phyloP scores from a whole-genome alignment of 2,329 filamentous ascomycete genomes.

The Didymella exigua region DNA sequence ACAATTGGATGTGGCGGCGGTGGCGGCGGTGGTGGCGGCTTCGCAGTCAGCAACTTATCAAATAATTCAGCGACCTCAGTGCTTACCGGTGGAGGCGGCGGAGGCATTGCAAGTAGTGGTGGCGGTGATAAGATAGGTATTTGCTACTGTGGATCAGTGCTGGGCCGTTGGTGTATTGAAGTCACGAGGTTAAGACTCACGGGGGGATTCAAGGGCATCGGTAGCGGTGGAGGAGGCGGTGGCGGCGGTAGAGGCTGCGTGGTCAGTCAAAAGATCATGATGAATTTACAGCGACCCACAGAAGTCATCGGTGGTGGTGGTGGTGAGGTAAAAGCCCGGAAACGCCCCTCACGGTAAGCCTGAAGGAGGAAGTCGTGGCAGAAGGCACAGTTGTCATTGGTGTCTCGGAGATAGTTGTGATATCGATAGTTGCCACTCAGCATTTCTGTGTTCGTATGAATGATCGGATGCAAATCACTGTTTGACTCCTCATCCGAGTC shows the following conservation, averaged over 20 bases:
- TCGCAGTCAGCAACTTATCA: background rate
- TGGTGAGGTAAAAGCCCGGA: background rate
- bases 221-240: conserved; percentile 24
- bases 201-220: background rate
- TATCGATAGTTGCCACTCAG: background rate
- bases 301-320: background rate
- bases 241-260: conserved; percentile 21
- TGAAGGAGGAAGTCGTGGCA: conserved; percentile 10
- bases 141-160: background rate
- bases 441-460: background rate
- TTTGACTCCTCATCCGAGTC: background rate
- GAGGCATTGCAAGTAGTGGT: background rate
- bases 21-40: conserved; percentile 21
- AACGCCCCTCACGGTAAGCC: background rate
- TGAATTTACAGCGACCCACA: background rate
- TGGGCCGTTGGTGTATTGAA: background rate
- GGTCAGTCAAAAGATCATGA: no score
- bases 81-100: conserved; percentile 18
- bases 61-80: no score
- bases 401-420: conserved; percentile 2
- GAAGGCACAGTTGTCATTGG: conserved; percentile 3
- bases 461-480: background rate
- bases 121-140: background rate
- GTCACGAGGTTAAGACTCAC: background rate
- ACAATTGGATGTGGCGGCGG: conserved; percentile 14